A percentile compares a stretch with the other conserved stretches of the same genome.
These are phyloP conservation scores for Oryza meridionalis DNA, from an alignment of 176 grass and related monocot genomes.

Conservation along the genomic window DNA sequence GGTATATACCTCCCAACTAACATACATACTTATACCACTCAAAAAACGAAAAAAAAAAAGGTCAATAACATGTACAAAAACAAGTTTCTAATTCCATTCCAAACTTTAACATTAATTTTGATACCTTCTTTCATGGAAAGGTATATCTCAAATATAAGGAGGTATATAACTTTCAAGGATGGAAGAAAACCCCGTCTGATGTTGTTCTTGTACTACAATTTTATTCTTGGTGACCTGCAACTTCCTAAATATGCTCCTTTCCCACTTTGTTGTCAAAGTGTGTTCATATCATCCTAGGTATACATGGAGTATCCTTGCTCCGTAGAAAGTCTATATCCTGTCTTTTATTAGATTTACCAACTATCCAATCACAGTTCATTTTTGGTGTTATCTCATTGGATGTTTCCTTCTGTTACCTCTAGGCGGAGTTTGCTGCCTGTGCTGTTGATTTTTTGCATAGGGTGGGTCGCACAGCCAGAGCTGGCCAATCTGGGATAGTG, in stretches of 20 bases:
- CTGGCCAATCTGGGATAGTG: constrained; percentile 81
- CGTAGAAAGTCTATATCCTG: neutral
- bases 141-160: too few species aligned
- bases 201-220: neutral
- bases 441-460: constrained; percentile 98
- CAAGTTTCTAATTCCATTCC: too few species aligned
- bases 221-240: neutral
- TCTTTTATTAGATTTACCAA: neutral
- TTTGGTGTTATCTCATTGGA: neutral
- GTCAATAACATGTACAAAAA: too few species aligned
- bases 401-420: neutral
- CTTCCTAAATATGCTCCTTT: neutral
- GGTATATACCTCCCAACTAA: too few species aligned
- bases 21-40: too few species aligned
- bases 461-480: constrained; percentile 90
- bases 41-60: too few species aligned
- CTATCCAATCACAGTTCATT: constrained; percentile 2
- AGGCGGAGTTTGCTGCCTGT: constrained; percentile 95
- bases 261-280: neutral
- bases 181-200: neutral
- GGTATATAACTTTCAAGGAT: too few species aligned
- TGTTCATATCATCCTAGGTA: neutral
- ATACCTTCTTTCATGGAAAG: too few species aligned
- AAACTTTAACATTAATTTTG: too few species aligned
- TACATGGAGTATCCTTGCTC: neutral